Conservation (phyloP, 1,284 basidiomycete species). For the Fomitopsis betulina region DNA sequence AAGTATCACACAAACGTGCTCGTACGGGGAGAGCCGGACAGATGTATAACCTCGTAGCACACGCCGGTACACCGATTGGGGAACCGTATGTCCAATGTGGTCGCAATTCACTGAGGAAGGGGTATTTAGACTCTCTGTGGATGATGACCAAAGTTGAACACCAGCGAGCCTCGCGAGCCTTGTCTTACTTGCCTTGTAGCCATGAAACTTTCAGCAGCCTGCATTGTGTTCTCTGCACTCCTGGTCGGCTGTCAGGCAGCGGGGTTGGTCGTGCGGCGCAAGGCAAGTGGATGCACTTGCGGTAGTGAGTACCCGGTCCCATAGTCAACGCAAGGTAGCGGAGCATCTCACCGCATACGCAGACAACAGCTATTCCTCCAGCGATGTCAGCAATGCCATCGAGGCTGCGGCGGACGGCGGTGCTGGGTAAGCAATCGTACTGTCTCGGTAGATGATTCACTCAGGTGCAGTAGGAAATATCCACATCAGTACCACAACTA, state of each 20-base stretch:
- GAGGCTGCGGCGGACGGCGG: constrained; percentile 8
- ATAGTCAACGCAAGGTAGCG: background rate
- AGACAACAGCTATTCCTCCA: constrained; percentile 11
- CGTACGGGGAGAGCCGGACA: background rate
- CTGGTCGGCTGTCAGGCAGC: constrained; percentile 10
- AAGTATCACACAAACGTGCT: background rate
- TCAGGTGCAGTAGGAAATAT: background rate
- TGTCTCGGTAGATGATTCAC: background rate
- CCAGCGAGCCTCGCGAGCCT: background rate
- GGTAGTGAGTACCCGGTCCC: constrained; percentile 11
- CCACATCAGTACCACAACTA: constrained; percentile 7
- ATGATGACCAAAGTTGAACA: too few species aligned
- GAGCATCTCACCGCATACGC: background rate
- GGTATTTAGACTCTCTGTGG: background rate
- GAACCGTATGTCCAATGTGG: background rate
- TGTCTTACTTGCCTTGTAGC: background rate
- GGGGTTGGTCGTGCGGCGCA: constrained; percentile 16
- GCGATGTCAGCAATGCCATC: constrained; percentile 15
- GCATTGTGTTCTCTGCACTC: constrained; percentile 13
- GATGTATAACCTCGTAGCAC: background rate
- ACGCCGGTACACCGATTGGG: background rate
- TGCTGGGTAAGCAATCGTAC: background rate
- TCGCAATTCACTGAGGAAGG: background rate
- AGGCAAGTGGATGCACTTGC: constrained; percentile 21
- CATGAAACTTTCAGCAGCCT: constrained; percentile 16